Base-by-base conservation (phyloP, 106 monocot species). In the Xerophyta viscosa region DNA sequence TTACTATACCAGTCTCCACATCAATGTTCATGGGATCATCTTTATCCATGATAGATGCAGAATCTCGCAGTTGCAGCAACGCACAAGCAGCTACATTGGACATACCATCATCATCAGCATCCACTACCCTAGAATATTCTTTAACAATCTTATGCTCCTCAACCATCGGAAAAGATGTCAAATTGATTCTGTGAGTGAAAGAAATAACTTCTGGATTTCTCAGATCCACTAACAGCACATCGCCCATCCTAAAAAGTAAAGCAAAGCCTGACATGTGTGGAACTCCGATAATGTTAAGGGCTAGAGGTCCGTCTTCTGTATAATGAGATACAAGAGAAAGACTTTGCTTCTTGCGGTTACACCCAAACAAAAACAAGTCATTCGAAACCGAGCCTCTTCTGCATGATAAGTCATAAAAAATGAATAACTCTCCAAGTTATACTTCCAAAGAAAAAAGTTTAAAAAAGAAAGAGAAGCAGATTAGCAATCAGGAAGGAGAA, bases 211-310 rank as follows among this genome's bases (percentile, higher is more conserved):
- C 48, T 50, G 90, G 86, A 15, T 86, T 61, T 61, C 82, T 82
- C 39, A 98, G 57, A 77, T 98, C 71, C 86, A 98, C 68, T 41
- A 98, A 48, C 44, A 89, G 72, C 33, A 71, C 46, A 72, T 89
- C 89, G 47, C 82, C 82, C 19, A 72, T 41, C 56, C 90, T 76
- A 65, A 90, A 98, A 48, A 98, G 74, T 61, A 98, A 37, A 57
- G 79, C 86, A 75, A 86, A 90, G 60, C 98, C 98, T 61, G 70
- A 62, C 52, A 86, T 62, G 61, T 86, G 70, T 65, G 90, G 98
- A 60, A 98, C 71, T 46, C 73, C 65, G 39, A 71, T 65, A 37
- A 98, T 64, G 41, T 41, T 57, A 58, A 82, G 49, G 54, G 82
- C 76, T 61, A 90, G 60, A 49, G 78, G 64, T 22, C 79, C 86